Percentiles rank a stretch among this genome's conserved stretches.
Evolutionary conservation across 805 yeast genomes (phyloP).

Genomic region (Cyberlindnera nakhonratchasimensis): DNA sequence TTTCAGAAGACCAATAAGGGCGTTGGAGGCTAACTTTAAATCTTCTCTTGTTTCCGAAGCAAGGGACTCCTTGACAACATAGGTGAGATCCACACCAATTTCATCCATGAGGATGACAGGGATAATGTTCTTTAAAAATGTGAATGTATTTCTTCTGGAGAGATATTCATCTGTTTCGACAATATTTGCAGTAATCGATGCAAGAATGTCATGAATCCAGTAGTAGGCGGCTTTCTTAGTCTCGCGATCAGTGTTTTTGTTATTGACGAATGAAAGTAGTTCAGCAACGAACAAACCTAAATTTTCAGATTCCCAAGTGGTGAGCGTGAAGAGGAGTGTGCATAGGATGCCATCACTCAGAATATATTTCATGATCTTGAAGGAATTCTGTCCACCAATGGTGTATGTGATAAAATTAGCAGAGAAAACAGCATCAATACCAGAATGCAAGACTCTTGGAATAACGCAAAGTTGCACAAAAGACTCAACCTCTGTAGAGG

Average conservation of each 20-base stretch:
- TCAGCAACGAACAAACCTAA: constrained; percentile 70
- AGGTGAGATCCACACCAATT: constrained; percentile 54
- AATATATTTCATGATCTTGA: constrained; percentile 42
- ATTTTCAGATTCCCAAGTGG: constrained; percentile 78
- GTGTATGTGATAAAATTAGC: constrained; percentile 56
- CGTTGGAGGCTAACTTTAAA: constrained; percentile 70
- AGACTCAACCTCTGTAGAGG: constrained; percentile 24
- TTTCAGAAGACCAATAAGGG: constrained; percentile 61
- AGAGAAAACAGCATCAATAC: constrained; percentile 74
- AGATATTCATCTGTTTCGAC: constrained; percentile 55
- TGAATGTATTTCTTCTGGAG: constrained; percentile 76
- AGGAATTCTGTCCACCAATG: constrained; percentile 41
- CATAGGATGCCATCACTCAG: constrained; percentile 47
- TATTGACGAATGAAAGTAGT: constrained; percentile 44
- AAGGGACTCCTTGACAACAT: constrained; percentile 45
- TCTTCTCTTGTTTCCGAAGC: constrained; percentile 69
- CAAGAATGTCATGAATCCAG: constrained; percentile 53
- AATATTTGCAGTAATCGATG: constrained; percentile 22
- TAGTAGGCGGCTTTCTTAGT: constrained; percentile 41
- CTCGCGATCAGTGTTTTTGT: constrained; percentile 24
- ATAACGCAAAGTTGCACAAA: constrained; percentile 65
- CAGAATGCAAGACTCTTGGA: constrained; percentile 75
- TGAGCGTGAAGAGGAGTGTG: constrained; percentile 62
- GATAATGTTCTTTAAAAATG: constrained; percentile 64
- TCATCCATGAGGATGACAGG: constrained; percentile 55